These are phyloP conservation scores for Leucocoprinus leucothites DNA, from an alignment of 768 basidiomycete species.

Conservation along the genomic window DNA sequence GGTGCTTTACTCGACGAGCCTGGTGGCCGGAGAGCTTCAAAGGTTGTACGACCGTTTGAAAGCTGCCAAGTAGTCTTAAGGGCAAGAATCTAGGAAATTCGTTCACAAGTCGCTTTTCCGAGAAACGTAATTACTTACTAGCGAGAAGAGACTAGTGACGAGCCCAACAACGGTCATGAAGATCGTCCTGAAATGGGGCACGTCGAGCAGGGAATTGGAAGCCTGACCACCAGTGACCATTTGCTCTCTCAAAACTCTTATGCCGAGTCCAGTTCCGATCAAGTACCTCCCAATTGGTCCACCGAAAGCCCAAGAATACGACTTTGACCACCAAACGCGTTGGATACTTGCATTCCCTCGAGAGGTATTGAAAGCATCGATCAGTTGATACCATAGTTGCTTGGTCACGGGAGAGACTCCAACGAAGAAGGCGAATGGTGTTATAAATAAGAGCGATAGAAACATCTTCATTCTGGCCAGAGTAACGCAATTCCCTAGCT, in stretches of 20 bases:
- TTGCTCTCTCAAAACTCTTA: slow-evolving; percentile 24
- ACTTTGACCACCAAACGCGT: slow-evolving; percentile 40
- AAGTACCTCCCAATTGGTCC: slow-evolving; percentile 42
- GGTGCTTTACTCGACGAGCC: background rate
- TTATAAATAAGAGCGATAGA: slow-evolving; percentile 27
- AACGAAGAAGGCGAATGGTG: slow-evolving; percentile 27
- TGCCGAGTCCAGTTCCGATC: slow-evolving; percentile 35
- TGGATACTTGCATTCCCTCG: slow-evolving; percentile 25
- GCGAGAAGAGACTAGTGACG: slow-evolving; percentile 31
- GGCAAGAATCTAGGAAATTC: slow-evolving; percentile 18
- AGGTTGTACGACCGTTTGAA: slow-evolving; percentile 31
- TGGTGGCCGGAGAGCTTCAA: slow-evolving; percentile 24
- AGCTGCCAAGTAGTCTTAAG: slow-evolving; percentile 14
- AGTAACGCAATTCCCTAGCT: slow-evolving; percentile 44
- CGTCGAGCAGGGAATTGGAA: slow-evolving; percentile 28
- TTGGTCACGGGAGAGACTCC: slow-evolving; percentile 25
- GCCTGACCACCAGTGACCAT: slow-evolving; percentile 5
- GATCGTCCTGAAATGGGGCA: slow-evolving; percentile 33
- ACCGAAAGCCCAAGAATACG: slow-evolving; percentile 40
- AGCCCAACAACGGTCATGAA: slow-evolving; percentile 21
- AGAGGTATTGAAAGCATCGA: slow-evolving; percentile 26
- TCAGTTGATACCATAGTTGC: slow-evolving; percentile 25
- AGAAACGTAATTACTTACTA: slow-evolving; percentile 23
- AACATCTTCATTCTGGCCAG: slow-evolving; percentile 34
- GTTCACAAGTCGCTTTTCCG: background rate